Evolutionary conservation across 2,329 filamentous ascomycete genomes (phyloP), one percentile per base, ranked within the genome.

Genomic region (Penicillium oxalicum): DNA sequence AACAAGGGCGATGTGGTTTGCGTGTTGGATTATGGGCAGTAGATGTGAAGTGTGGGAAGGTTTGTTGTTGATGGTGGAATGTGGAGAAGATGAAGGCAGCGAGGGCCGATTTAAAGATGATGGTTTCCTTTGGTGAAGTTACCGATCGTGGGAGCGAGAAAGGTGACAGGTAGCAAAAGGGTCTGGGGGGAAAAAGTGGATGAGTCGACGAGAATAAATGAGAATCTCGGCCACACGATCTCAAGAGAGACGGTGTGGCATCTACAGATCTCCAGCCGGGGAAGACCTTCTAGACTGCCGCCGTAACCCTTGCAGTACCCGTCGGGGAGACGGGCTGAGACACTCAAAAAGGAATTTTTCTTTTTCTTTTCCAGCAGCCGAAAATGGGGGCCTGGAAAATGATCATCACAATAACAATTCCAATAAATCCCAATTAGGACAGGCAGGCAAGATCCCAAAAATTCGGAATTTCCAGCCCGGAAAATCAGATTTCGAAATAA

Each of bases 241-340:
- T 32, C 45, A 41, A 40, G 44, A 48, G 49, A 49, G 49, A 48
- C 46, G 50, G 52, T 54, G 56, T 42, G 43, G 41, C 27, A 37
- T 33, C 40, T 12, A 26, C 28, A 48, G 47, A 50, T 53, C 52
- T 58, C 29, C 59, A 59, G 56, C 56, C 57, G 56, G 58, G 58
- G 55, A 56, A 51, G 54, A 55, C 49, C 55, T 59, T 60, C 58
- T 60, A 60, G 58, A 58, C 55, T 55, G 47, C 53, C 56, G 51
- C 49, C 41, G 45, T 41, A 58, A 59, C 55, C 58, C 58, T 60
- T 60, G 56, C 57, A 60, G 56, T 37, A 38, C 43, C 47, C 29
- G 40, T 32, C 39, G 39, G 39, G 13, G 40, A 32, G 44, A 54
- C 18, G 18, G 18, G 2, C 45, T 55, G 45, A 59, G 51, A 59